phyloP scores from a whole-genome alignment of 345 rosid species.

The Lumnitzera littorea region DNA sequence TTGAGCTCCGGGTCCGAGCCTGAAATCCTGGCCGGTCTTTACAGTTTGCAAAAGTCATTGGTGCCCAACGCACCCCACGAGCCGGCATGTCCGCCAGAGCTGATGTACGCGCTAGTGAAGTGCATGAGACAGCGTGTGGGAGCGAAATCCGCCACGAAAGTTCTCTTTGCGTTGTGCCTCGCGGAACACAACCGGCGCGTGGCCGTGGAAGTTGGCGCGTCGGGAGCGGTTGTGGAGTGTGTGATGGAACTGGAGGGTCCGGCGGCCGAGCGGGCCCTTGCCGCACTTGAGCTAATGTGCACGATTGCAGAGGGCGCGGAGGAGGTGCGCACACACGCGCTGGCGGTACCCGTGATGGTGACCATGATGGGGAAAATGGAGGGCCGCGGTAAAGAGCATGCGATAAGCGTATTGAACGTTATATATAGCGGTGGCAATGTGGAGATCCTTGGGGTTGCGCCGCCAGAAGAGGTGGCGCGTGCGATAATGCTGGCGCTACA shows the following conservation, averaged over 20 bases:
- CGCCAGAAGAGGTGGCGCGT: conserved; percentile 81
- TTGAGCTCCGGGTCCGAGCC: conserved; percentile 34
- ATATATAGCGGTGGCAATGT: conserved; percentile 31
- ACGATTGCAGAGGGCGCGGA: conserved; percentile 73
- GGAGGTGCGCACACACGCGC: conserved; percentile 67
- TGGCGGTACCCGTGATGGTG: conserved; percentile 92
- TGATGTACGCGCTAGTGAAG: conserved; percentile 59
- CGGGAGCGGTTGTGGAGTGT: conserved; percentile 56
- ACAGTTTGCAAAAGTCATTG: conserved; percentile 56
- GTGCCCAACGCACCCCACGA: conserved; percentile 75
- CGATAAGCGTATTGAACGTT: conserved; percentile 64
- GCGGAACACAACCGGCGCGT: conserved; percentile 69
- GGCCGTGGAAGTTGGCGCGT: conserved; percentile 80
- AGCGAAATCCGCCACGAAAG: conserved; percentile 60
- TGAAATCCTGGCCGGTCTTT: conserved; percentile 64
- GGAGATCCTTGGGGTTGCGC: conserved; percentile 34
- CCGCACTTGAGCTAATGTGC: conserved; percentile 76
- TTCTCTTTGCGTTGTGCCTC: conserved; percentile 66
- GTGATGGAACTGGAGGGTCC: conserved; percentile 59
- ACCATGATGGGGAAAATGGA: conserved; percentile 74
- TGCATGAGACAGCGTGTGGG: conserved; percentile 39
- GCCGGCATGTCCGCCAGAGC: conserved; percentile 53
- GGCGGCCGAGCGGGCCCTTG: conserved; percentile 69
- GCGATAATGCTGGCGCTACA: conserved; percentile 74
- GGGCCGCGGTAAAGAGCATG: conserved; percentile 81